Evolutionary conservation across 257 asterid genomes (phyloP).

Genomic region (Primulina eburnea): DNA sequence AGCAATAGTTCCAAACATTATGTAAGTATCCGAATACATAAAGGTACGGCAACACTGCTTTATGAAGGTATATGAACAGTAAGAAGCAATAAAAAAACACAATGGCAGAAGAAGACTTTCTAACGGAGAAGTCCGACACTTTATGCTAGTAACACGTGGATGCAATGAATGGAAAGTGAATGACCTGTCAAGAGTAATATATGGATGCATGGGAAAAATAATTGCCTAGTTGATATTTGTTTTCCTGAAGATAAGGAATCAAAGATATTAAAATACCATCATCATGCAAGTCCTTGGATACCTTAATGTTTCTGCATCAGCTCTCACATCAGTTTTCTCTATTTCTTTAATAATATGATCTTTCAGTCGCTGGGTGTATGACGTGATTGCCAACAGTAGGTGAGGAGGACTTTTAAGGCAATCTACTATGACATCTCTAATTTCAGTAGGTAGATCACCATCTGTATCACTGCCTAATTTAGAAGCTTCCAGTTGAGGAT

Average conservation of each 20-base stretch:
- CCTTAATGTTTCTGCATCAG: slow-evolving; percentile 98
- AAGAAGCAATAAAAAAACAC: background rate
- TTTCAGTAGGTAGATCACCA: slow-evolving; percentile 70
- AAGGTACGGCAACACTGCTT: too few relatives aligned
- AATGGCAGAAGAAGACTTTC: slow-evolving; percentile 2
- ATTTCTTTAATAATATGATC: slow-evolving; percentile 60
- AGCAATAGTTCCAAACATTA: too few relatives aligned
- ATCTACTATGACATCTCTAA: slow-evolving; percentile 57
- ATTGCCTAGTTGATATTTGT: background rate
- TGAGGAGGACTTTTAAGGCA: slow-evolving; percentile 84
- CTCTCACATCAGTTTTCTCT: slow-evolving; percentile 81
- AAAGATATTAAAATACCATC: slow-evolving; percentile 10
- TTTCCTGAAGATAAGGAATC: background rate
- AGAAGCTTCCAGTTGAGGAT: slow-evolving; percentile 65
- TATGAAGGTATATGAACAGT: background rate
- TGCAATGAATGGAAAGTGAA: background rate
- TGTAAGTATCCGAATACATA: too few relatives aligned
- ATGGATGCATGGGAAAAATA: background rate
- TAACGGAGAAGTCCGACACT: background rate
- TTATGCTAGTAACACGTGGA: slow-evolving; percentile 1
- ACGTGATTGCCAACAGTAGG: slow-evolving; percentile 78
- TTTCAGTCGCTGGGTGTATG: slow-evolving; percentile 74
- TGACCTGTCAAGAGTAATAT: background rate
- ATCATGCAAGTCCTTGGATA: slow-evolving; percentile 15
- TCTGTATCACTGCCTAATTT: slow-evolving; percentile 74